Evolutionary conservation across 306 rosid genomes (phyloP), one percentile per base, ranked within the genome.

Genomic region (Delonix regia): DNA sequence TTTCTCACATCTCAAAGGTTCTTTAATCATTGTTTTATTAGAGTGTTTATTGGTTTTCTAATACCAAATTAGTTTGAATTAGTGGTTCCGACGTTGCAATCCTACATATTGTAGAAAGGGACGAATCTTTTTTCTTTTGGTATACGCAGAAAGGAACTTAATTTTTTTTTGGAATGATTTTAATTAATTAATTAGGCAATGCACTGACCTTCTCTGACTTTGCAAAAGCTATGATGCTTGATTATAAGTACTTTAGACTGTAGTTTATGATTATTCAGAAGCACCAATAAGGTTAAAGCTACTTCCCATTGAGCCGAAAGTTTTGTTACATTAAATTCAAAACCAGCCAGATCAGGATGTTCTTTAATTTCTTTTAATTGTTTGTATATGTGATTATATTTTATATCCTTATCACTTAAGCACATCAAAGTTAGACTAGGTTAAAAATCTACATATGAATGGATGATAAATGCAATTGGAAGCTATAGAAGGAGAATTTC

Each of bases 281-380:
- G 63, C 48, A 34, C 49, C 76, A 34, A 33, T 52, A 11, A 71
- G 47, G 55, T 55, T 24, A 42, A 22, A 27, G 9, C 27, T n/a
- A n/a, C n/a, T 18, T 16, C 9, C 14, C 74, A 28, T 48, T 48
- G 18, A 16, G 75, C 75, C 84, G 34, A 66, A 64, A 64, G 45
- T 5, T 25, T 33, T 4, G n/a, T 19, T 22, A n/a, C 69, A 34
- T 30, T 1, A 63, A 34, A 34, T 63, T 34, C 25, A 63, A 62
- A 34, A 5, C 47, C 42, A 61, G 6, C 10, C 67, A 61, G 5
- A 61, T 61, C 45, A 16, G 34, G n/a, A n/a, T 27, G 19, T 48
- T 19, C 21, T 48, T 48, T 51, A 16, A 62, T 63, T 33, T 63
- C 6, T 14, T 15, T 61, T 61, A 14, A 61, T 1, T 41, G 1